phyloP scores from a whole-genome alignment of 352 stramenopile species.

The Phytophthora parvispora region DNA sequence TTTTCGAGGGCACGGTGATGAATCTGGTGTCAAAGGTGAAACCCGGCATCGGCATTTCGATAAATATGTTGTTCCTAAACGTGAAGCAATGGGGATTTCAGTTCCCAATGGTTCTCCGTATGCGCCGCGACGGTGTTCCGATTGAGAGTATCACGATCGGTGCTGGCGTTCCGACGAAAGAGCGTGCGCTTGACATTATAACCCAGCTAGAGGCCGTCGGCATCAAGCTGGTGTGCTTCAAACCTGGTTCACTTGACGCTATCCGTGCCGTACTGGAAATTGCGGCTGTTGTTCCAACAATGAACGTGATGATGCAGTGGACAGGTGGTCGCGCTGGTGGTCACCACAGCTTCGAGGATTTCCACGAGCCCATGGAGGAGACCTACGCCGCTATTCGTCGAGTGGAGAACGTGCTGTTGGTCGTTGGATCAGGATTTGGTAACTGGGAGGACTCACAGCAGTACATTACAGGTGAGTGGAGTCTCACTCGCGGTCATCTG shows the following conservation, averaged over 20 bases:
- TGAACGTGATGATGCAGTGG: slow-evolving; percentile 92
- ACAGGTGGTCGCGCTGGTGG: slow-evolving; percentile 86
- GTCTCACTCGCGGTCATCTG: slow-evolving; percentile 51
- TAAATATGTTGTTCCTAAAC: slow-evolving; percentile 94
- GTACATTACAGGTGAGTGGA: slow-evolving; percentile 92
- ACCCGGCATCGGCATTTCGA: slow-evolving; percentile 76
- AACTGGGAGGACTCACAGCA: slow-evolving; percentile 84
- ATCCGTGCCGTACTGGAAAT: slow-evolving; percentile 88
- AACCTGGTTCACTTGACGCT: slow-evolving; percentile 82
- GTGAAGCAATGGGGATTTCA: slow-evolving; percentile 92
- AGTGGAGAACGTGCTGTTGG: slow-evolving; percentile 84
- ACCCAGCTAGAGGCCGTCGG: slow-evolving; percentile 63
- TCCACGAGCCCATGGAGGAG: slow-evolving; percentile 79
- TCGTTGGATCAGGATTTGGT: slow-evolving; percentile 90
- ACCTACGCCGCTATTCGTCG: slow-evolving; percentile 85
- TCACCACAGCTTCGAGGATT: slow-evolving; percentile 92
- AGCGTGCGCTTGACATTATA: slow-evolving; percentile 87
- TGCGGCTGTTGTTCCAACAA: slow-evolving; percentile 57
- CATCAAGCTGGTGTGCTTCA: slow-evolving; percentile 89
- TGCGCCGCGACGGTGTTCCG: slow-evolving; percentile 79
- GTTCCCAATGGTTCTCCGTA: slow-evolving; percentile 89
- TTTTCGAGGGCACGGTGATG: slow-evolving; percentile 77
- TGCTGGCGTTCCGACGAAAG: slow-evolving; percentile 83
- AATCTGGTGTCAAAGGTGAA: slow-evolving; percentile 81
- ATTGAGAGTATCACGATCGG: slow-evolving; percentile 93